phyloP scores from a whole-genome alignment of 768 basidiomycete species.

The Rhodotorula paludigena region DNA sequence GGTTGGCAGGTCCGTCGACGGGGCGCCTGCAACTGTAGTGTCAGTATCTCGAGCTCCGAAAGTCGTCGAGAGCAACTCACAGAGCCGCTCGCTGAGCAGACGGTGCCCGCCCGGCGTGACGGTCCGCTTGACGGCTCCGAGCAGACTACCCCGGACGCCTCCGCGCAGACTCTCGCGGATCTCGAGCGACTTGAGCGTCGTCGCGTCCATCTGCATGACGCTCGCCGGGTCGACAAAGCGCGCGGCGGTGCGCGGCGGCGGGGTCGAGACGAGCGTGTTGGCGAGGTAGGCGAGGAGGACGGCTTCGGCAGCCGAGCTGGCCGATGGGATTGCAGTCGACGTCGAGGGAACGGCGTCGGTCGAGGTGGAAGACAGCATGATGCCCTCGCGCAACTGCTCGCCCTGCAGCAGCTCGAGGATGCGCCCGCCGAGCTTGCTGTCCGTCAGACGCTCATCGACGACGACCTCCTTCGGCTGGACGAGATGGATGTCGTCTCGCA shows the following conservation, averaged over 20 bases:
- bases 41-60: neutral
- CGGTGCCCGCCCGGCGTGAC: slow-evolving; percentile 71
- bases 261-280: slow-evolving; percentile 13
- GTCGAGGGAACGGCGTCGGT: slow-evolving; percentile 22
- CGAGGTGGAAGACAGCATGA: slow-evolving; percentile 19
- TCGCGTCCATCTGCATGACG: slow-evolving; percentile 84
- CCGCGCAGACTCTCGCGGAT: slow-evolving; percentile 70
- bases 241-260: slow-evolving; percentile 41
- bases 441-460: slow-evolving; percentile 5
- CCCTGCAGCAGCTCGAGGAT: slow-evolving; percentile 16
- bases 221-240: slow-evolving; percentile 56
- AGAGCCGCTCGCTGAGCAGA: slow-evolving; percentile 68
- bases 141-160: slow-evolving; percentile 65
- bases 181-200: slow-evolving; percentile 83
- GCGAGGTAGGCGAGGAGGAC: slow-evolving; percentile 33
- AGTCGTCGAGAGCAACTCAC: slow-evolving; percentile 48
- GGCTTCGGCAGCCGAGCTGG: slow-evolving; percentile 18
- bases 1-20: slow-evolving; percentile 51
- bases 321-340: neutral
- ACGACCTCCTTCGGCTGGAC: slow-evolving; percentile 79
- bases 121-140: slow-evolving; percentile 71
- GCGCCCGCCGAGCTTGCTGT: neutral
- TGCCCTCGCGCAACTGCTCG: slow-evolving; percentile 21
- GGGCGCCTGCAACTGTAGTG: slow-evolving; percentile 1
- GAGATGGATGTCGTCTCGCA: slow-evolving; percentile 76